These are phyloP conservation scores for Acanthamoeba lenticulata DNA, from an alignment of 208 protist species.

Conservation along the genomic window DNA sequence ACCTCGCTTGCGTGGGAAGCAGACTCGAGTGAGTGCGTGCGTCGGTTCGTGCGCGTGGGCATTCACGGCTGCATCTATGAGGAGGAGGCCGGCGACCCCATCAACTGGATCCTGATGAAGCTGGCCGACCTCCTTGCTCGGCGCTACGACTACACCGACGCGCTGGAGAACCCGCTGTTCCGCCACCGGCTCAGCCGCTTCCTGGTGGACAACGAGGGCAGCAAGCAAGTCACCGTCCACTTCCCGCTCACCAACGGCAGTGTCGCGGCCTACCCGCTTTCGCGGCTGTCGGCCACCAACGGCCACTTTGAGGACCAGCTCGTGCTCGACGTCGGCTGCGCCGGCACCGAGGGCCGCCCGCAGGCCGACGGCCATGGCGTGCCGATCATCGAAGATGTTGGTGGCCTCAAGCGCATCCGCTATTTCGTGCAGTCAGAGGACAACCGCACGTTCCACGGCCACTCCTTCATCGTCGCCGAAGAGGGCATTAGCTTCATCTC, in stretches of 20 bases:
- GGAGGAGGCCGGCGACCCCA: background rate
- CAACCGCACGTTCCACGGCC: background rate
- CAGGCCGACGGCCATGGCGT: background rate
- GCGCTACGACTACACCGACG: background rate
- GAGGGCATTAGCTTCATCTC: slow-evolving; percentile 17
- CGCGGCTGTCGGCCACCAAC: background rate
- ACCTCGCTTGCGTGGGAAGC: background rate
- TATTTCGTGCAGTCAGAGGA: background rate
- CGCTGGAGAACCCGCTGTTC: slow-evolving; percentile 13
- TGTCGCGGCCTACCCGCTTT: background rate
- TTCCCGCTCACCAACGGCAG: slow-evolving; percentile 20
- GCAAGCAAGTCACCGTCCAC: slow-evolving; percentile 12
- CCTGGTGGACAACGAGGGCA: slow-evolving; percentile 41
- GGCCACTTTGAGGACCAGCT: slow-evolving; percentile 28
- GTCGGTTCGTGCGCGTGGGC: background rate
- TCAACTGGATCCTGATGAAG: background rate
- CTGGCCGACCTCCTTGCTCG: background rate
- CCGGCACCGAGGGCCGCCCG: background rate
- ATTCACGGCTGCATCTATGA: slow-evolving; percentile 29
- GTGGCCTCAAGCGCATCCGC: background rate
- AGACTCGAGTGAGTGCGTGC: background rate
- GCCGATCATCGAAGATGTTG: background rate
- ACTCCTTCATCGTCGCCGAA: background rate
- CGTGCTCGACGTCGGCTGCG: background rate
- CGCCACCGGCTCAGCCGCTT: background rate